These are phyloP conservation scores for Tricholoma hemisulphureum DNA, from an alignment of 768 basidiomycete species.

Conservation along the genomic window DNA sequence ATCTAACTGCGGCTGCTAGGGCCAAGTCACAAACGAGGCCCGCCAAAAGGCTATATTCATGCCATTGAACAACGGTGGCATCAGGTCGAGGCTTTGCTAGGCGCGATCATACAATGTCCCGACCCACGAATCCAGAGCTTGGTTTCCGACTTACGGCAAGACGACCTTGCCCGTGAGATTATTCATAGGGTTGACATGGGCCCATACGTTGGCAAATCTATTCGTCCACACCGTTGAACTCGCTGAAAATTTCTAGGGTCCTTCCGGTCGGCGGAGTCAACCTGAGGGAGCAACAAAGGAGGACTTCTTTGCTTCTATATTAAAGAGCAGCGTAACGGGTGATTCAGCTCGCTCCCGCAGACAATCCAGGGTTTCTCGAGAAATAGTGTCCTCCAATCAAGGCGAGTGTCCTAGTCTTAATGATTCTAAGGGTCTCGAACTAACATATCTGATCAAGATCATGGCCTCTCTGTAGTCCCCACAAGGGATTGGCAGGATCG, in stretches of 20 bases:
- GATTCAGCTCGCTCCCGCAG: constrained; percentile 63
- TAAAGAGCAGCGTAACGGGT: constrained; percentile 48
- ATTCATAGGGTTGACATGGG: constrained; percentile 73
- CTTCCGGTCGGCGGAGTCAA: constrained; percentile 62
- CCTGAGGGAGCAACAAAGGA: constrained; percentile 67
- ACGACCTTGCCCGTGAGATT: constrained; percentile 77
- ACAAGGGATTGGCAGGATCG: constrained; percentile 80
- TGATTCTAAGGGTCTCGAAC: constrained; percentile 6
- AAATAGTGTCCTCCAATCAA: constrained; percentile 74
- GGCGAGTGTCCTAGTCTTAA: constrained; percentile 31
- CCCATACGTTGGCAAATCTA: constrained; percentile 59
- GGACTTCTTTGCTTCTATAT: constrained; percentile 74
- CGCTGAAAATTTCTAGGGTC: constrained; percentile 46
- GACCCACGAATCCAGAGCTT: constrained; percentile 63
- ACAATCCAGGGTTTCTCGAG: constrained; percentile 74
- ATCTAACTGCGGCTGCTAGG: constrained; percentile 37
- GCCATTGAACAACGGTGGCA: constrained; percentile 92
- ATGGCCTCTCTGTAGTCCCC: constrained; percentile 58
- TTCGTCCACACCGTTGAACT: not conserved
- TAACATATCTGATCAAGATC: constrained; percentile 39
- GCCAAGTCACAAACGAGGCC: constrained; percentile 79
- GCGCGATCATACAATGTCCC: constrained; percentile 71
- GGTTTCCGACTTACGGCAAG: constrained; percentile 62
- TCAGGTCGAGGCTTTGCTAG: constrained; percentile 87
- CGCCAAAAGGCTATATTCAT: constrained; percentile 89